Base-by-base conservation (phyloP, 352 stramenopile genomes). In the Globisporangium uncinulatum region DNA sequence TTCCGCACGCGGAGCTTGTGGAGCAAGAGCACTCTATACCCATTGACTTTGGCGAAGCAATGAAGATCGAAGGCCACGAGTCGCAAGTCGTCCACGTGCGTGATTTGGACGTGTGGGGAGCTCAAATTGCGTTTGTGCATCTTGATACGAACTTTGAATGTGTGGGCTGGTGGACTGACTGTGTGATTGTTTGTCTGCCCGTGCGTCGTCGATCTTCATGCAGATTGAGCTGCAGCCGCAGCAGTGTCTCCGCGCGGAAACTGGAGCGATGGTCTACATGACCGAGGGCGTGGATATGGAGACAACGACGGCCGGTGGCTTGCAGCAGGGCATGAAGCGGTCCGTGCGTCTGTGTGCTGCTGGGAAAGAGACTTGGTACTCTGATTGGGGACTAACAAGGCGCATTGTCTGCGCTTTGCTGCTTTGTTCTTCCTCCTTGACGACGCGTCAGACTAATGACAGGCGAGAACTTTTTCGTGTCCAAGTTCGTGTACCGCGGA, bases 211-310 rank as follows among this genome's bases (percentile, higher is more conserved):
- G 19, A 36, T 45, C 14, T 19, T 56, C 13, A 31, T 59, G 11
- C 17, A 89, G 69, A 83, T 97, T 44, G 78, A 94, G 41, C 70
- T 98, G 6, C 71, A 93, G 67, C 86, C 85, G 21, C 84, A 96
- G 39, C 89, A 98, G 70, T 89, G 93, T 29, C 67, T 98, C 36
- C 78, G 94, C 34, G 92, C 93, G 6, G 93, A 98, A 67, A 95
- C 78, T 14, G 92, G 92, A 7, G 87, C 92, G 15, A 97, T 98
- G 85, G 88, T 98, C 47, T 98, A 97, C 73, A 98, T 98, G 92
- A 98, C 90, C 7, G 76, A 98, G 36, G 87, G 87, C 31, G 79
- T 98, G 7, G 73, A 89, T 32, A 96, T 97, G 83, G 79, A 96
- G 46, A 97, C 87, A 34, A 93, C 77, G 0, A 96, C 87, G 8